Evolutionary conservation across 805 yeast species (phyloP), one percentile per base, ranked within the genome.

Genomic region (Lipomyces yamanashiensis): DNA sequence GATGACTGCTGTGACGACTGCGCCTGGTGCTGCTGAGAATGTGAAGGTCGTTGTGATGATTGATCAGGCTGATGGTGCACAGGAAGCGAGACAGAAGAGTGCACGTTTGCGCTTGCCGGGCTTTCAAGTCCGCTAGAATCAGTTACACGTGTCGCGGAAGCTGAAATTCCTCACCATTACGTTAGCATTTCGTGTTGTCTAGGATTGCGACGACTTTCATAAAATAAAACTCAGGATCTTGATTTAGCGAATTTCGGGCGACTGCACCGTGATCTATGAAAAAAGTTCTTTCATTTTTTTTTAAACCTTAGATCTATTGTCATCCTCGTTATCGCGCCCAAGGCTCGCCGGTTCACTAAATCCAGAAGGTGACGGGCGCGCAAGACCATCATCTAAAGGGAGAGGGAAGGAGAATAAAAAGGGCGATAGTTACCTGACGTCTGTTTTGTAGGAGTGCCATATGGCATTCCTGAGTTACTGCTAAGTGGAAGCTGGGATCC

Each of bases 371-470:
- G 34, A 53, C 57, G 43, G 40, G 47, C 23, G 58, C n/a, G 23
- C 8, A 15, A 28, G 5, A 28, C 28, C 28, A 28, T 13, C n/a
- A 15, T 13, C 40, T 33, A n/a, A 54, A 43, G 15, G 28, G 7
- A 17, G 33, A 7, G 33, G 41, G 41, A 41, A 5, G 21, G 51
- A 36, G 39, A 44, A n/a, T 50, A 19, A 37, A 33, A 45, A 13
- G 39, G 21, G 28, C 13, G 33, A 41, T 48, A 34, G 40, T 58
- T 62, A 62, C 67, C 62, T 48, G 67, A 43, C 19, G 70, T 63
- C 36, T 57, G 66, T 19, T 57, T 62, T 21, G 69, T 49, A 17
- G 67, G 63, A 13, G 71, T 59, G n/a, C 54, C 59, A 43, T 56
- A 59, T 8, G 65, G 17, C 40, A 60, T 17, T 17, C 63, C 37